A percentile compares a stretch with the other conserved stretches of the same genome.
These are phyloP conservation scores for Thelonectria rubi DNA, from an alignment of 2,329 filamentous ascomycete species.

Conservation along the genomic window DNA sequence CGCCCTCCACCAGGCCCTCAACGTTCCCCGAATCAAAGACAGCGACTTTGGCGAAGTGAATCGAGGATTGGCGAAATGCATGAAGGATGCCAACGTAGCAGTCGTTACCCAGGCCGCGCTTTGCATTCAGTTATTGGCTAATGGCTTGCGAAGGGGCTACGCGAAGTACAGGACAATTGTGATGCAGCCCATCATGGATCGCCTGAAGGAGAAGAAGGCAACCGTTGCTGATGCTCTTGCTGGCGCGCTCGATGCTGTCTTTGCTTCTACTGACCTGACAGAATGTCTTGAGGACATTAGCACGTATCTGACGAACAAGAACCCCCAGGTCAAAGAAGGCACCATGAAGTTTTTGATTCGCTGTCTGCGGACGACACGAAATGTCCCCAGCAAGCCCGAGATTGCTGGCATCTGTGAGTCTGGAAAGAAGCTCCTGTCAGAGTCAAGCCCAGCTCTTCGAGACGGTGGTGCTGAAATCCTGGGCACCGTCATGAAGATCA, in stretches of 20 bases:
- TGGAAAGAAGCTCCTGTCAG: conserved; percentile 87
- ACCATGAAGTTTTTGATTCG: conserved; percentile 93
- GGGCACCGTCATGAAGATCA: conserved; percentile 97
- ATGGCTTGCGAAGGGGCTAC: conserved; percentile 82
- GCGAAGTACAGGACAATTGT: conserved; percentile 81
- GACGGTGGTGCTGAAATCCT: conserved; percentile 91
- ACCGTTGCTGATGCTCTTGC: conserved; percentile 88
- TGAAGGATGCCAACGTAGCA: conserved; percentile 98
- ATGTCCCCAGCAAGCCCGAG: conserved; percentile 85
- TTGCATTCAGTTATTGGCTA: conserved; percentile 88
- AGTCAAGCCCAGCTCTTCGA: conserved; percentile 85
- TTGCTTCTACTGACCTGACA: conserved; percentile 72
- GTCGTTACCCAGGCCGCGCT: conserved; percentile 94
- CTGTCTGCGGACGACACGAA: conserved; percentile 82
- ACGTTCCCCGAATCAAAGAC: conserved; percentile 92
- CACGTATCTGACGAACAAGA: conserved; percentile 89
- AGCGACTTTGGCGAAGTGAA: conserved; percentile 87
- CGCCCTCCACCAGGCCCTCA: conserved; percentile 76
- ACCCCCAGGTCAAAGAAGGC: conserved; percentile 96
- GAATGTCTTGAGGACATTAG: conserved; percentile 94
- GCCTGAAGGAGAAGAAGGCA: conserved; percentile 96
- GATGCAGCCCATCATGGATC: conserved; percentile 91
- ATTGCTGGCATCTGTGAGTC: conserved; percentile 86
- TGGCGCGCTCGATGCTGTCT: conserved; percentile 79
- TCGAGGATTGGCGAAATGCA: conserved; percentile 87